Base-by-base conservation (phyloP, 371 early-diverging fungal genomes). In the Mucor irregularis region DNA sequence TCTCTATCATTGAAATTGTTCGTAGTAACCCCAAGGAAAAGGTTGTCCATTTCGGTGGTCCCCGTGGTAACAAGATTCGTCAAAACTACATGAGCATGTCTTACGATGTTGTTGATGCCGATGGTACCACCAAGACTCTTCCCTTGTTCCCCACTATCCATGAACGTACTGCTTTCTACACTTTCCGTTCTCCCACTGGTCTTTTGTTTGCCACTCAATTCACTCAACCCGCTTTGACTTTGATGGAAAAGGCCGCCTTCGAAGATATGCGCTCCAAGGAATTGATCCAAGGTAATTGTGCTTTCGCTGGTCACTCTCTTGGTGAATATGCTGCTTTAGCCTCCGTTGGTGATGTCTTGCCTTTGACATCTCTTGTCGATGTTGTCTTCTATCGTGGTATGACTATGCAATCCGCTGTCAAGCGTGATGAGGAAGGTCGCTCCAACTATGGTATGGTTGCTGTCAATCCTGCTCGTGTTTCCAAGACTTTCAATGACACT, bases 301-400 rank as follows among this genome's bases (percentile, higher is more conserved):
- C 91, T 45, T 97, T 94, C 68, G 97, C 98, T 54, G 98, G 98
- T 61, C 98, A 97, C 82, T 92, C 92, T 45, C 84, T 97, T 45
- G 98, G 98, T 68, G 98, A 97, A 67, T 97, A 97, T 65, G 92
- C 95, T 67, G 95, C 92, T 51, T 82, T 97, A 46, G 88, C 93
- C 25, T 84, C 97, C 21, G 89, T 97, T 43, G 96, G 94, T 65
- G 87, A 90, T 62, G 93, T 95, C 1, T 73, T 97, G 50, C 86
- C 92, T 19, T 84, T 95, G 58, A 91, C 93, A 66, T 78, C 89
- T 22, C 75, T 95, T 19, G 93, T 94, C 49, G 97, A 97, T 63
- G 90, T 97, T 44, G 92, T 92, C 35, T 97, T 97, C 74, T 96
- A 94, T 74, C 93, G 97, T 71, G 97, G 97, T 62, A 89, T 96